Percentiles rank a stretch among this genome's conserved stretches.
phyloP scores from a whole-genome alignment of 176 grass and related monocot species.

The Melocanna baccifera region DNA sequence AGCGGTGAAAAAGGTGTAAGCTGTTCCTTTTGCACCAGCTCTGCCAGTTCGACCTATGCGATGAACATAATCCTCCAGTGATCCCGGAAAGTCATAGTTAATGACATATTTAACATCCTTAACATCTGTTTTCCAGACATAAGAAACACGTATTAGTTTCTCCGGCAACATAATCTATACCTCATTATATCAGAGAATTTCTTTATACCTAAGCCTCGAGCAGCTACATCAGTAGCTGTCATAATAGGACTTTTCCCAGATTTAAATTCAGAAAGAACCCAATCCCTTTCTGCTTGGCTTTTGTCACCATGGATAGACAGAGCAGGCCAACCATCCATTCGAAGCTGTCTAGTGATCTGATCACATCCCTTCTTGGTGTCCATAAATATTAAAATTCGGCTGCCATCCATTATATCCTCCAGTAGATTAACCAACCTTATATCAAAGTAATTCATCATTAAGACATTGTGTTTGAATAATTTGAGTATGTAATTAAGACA shows the following conservation, averaged over 20 bases:
- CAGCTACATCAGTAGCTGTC: slow-evolving; percentile 94
- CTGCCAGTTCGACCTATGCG: slow-evolving; percentile 88
- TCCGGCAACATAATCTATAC: background rate
- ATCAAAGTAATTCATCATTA: slow-evolving; percentile 19
- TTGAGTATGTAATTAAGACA: background rate
- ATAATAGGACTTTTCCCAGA: slow-evolving; percentile 97
- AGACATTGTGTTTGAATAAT: background rate
- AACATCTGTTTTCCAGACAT: slow-evolving; percentile 58
- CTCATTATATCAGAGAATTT: background rate
- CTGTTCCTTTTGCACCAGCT: slow-evolving; percentile 88
- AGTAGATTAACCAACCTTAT: slow-evolving; percentile 91
- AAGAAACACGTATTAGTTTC: slow-evolving; percentile 18
- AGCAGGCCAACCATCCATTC: slow-evolving; percentile 97
- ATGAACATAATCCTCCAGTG: slow-evolving; percentile 95
- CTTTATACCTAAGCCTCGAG: slow-evolving; percentile 81
- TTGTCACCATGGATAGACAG: slow-evolving; percentile 97
- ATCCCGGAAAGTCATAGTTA: slow-evolving; percentile 97
- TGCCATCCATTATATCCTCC: slow-evolving; percentile 99
- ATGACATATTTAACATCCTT: slow-evolving; percentile 98
- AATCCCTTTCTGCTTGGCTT: slow-evolving; percentile 94
- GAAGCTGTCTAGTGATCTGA: slow-evolving; percentile 85
- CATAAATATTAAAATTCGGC: slow-evolving; percentile 95
- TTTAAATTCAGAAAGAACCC: slow-evolving; percentile 99
- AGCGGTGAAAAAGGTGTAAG: slow-evolving; percentile 91
- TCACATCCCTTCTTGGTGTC: slow-evolving; percentile 98